Evolutionary conservation across 306 rosid genomes (phyloP).

Genomic region (Parietaria judaica): DNA sequence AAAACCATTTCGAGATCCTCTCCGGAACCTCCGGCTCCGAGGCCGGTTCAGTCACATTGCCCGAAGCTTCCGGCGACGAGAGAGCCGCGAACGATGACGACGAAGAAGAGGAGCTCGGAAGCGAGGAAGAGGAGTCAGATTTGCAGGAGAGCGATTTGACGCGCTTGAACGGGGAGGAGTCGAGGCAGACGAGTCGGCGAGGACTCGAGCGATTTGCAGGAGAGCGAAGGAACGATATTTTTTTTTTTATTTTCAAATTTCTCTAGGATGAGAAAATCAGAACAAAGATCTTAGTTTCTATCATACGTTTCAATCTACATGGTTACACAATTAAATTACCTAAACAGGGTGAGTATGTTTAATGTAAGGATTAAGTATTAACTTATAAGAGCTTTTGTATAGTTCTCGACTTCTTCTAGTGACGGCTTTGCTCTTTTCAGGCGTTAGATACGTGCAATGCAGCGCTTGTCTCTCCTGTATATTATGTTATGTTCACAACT

Average conservation of each 20-base stretch:
- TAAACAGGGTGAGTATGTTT: conserved; percentile 70
- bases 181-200: conserved; percentile 24
- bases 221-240: too few relatives aligned
- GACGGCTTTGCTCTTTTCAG: conserved; percentile 31
- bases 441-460: conserved; percentile 83
- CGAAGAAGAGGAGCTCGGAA: neutral
- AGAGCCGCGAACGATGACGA: conserved; percentile 21
- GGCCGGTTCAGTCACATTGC: conserved; percentile 9
- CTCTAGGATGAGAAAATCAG: too few relatives aligned
- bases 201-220: too few relatives aligned
- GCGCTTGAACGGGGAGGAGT: conserved; percentile 23
- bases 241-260: too few relatives aligned
- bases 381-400: neutral
- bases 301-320: conserved; percentile 77
- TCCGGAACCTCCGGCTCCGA: conserved; percentile 25
- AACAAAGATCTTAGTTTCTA: too few relatives aligned
- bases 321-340: conserved; percentile 81
- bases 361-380: neutral
- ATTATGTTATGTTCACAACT: conserved; percentile 93
- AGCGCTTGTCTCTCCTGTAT: conserved; percentile 78
- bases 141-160: conserved; percentile 29
- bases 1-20: conserved; percentile 31
- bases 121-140: conserved; percentile 22
- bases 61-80: conserved; percentile 14
- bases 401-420: conserved; percentile 8